Percentiles rank a stretch among this genome's conserved stretches.
These are phyloP conservation scores for Yarrowia keelungensis DNA, from an alignment of 805 yeast genomes.

Conservation along the genomic window DNA sequence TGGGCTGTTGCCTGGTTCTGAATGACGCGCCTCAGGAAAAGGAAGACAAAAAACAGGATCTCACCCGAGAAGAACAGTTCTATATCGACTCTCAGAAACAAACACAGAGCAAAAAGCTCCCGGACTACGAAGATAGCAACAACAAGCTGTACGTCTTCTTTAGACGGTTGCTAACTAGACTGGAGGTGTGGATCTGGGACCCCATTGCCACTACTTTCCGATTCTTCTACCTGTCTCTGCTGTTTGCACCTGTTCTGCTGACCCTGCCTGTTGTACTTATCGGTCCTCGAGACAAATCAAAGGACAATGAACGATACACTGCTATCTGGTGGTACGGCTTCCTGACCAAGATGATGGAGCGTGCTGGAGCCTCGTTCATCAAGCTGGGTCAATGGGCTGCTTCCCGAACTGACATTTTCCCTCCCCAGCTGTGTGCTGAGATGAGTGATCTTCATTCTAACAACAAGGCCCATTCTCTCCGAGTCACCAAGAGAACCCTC, in stretches of 20 bases:
- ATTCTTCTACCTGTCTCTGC: constrained; percentile 66
- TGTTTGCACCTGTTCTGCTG: constrained; percentile 74
- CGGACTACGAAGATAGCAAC: background rate
- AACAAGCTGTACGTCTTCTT: constrained; percentile 16
- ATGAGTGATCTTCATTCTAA: constrained; percentile 81
- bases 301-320: constrained; percentile 61
- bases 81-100: constrained; percentile 12
- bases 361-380: constrained; percentile 86
- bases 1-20: constrained; percentile 23
- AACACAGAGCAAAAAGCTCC: background rate
- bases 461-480: constrained; percentile 73
- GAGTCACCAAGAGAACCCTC: constrained; percentile 64
- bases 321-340: constrained; percentile 72
- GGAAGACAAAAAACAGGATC: background rate
- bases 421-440: constrained; percentile 77
- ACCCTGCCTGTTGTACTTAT: constrained; percentile 64
- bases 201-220: constrained; percentile 74
- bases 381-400: constrained; percentile 99
- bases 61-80: constrained; percentile 24
- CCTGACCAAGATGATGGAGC: constrained; percentile 71
- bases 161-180: constrained; percentile 20
- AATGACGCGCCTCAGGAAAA: constrained; percentile 17
- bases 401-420: constrained; percentile 91
- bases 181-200: constrained; percentile 51
- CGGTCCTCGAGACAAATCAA: constrained; percentile 53